Conservation (phyloP, 805 yeast genomes). For the Myxozyma sirexii region DNA sequence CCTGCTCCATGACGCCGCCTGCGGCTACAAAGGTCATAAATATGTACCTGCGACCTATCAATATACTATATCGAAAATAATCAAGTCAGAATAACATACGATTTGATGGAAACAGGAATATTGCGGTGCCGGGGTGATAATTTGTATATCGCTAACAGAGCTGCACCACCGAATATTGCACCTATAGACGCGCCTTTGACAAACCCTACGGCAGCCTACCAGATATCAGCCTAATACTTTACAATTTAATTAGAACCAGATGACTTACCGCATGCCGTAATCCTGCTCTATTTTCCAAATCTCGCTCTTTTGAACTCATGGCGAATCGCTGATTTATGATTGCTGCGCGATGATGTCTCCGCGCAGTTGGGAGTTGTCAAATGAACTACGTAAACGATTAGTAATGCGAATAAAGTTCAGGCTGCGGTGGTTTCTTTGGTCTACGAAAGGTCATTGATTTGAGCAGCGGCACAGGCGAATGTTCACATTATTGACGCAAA, state of each 20-base stretch:
- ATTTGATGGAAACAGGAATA: conserved; percentile 15
- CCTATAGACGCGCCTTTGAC: conserved; percentile 18
- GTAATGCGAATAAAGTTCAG: background rate
- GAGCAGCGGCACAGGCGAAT: no score
- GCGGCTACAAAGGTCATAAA: conserved; percentile 8
- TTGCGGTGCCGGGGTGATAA: conserved; percentile 7
- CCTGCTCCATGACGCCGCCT: conserved; percentile 23
- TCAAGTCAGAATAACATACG: no score
- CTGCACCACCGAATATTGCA: conserved; percentile 11
- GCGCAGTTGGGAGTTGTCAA: background rate
- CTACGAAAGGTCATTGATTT: no score
- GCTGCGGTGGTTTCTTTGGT: no score
- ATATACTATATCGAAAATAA: no score
- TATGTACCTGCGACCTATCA: conserved; percentile 20
- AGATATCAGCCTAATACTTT: no score
- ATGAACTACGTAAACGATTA: no score
- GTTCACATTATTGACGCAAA: no score
- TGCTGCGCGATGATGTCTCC: background rate
- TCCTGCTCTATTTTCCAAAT: background rate
- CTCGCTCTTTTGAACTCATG: background rate
- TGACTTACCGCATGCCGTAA: conserved; percentile 2
- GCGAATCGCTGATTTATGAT: background rate
- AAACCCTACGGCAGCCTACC: conserved; percentile 18
- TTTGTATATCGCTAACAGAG: background rate
- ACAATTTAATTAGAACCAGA: no score